phyloP scores from a whole-genome alignment of 176 grass and related monocot genomes.

The Paspalum vaginatum region DNA sequence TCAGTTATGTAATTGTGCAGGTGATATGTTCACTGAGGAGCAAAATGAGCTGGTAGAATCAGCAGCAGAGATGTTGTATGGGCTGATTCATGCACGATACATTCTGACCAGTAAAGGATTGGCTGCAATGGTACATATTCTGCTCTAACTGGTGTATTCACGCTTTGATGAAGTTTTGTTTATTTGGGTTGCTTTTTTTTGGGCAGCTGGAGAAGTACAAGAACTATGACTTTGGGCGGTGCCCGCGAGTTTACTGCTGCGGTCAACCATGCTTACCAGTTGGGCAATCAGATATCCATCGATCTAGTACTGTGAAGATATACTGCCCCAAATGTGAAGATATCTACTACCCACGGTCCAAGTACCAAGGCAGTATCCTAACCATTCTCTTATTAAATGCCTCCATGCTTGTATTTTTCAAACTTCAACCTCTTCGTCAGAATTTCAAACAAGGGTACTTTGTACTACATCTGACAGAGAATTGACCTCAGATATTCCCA shows the following conservation, averaged over 20 bases:
- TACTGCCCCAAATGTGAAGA: constrained; percentile 95
- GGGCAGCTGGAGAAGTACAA: constrained; percentile 82
- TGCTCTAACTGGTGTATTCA: constrained; percentile 21
- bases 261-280: constrained; percentile 83
- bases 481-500: neutral
- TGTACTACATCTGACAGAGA: neutral
- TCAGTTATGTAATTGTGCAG: constrained; percentile 53
- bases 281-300: constrained; percentile 77
- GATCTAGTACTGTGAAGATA: constrained; percentile 76
- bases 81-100: constrained; percentile 88
- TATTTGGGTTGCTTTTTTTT: constrained; percentile 36
- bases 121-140: constrained; percentile 68
- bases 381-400: constrained; percentile 48
- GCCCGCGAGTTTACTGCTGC: constrained; percentile 78
- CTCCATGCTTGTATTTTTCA: constrained; percentile 5
- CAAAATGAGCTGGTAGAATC: constrained; percentile 88
- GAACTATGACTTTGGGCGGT: constrained; percentile 86
- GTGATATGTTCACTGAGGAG: constrained; percentile 83
- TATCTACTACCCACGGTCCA: constrained; percentile 90
- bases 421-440: neutral
- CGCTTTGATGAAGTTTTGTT: constrained; percentile 6
- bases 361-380: constrained; percentile 97
- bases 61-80: constrained; percentile 94
- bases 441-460: neutral
- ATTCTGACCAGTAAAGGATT: constrained; percentile 93